Percentiles rank a stretch among this genome's conserved stretches.
Conservation (phyloP, 78 protist species). For the Mastigamoeba balamuthi region DNA sequence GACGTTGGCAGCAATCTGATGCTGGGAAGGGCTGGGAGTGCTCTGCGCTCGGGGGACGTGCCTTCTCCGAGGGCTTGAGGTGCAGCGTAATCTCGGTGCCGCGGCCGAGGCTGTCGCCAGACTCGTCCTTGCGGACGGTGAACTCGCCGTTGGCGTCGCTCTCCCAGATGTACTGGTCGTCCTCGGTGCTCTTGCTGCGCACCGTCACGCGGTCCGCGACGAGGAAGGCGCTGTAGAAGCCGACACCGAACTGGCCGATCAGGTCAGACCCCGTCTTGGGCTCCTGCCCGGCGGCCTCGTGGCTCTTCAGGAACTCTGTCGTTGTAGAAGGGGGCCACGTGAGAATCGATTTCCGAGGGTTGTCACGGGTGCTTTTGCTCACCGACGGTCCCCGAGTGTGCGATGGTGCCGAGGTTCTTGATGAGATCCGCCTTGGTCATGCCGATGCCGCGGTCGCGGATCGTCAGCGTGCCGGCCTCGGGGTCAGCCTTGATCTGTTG, state of each 20-base stretch:
- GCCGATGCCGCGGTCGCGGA: slow-evolving; percentile 97
- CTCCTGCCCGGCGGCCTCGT: neutral
- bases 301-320: slow-evolving; percentile 35
- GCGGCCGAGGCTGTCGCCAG: slow-evolving; percentile 85
- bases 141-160: slow-evolving; percentile 68
- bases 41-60: too few species aligned
- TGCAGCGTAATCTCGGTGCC: slow-evolving; percentile 83
- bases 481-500: slow-evolving; percentile 69
- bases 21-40: too few species aligned
- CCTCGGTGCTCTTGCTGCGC: slow-evolving; percentile 81
- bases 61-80: too few species aligned
- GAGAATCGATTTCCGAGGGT: too few species aligned
- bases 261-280: slow-evolving; percentile 32
- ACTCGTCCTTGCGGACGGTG: slow-evolving; percentile 71
- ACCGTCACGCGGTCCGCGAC: slow-evolving; percentile 94
- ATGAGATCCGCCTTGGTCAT: slow-evolving; percentile 93
- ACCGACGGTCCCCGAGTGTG: slow-evolving; percentile 78
- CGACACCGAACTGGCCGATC: slow-evolving; percentile 99
- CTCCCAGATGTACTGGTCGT: slow-evolving; percentile 89
- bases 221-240: slow-evolving; percentile 97
- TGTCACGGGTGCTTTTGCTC: too few species aligned
- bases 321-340: slow-evolving; percentile 47
- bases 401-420: slow-evolving; percentile 91
- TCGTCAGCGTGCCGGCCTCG: slow-evolving; percentile 68
- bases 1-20: too few species aligned